Evolutionary conservation across 202 grass and related monocot species (phyloP), one percentile per base, ranked within the genome.

Genomic region (Saccharum hybrid): DNA sequence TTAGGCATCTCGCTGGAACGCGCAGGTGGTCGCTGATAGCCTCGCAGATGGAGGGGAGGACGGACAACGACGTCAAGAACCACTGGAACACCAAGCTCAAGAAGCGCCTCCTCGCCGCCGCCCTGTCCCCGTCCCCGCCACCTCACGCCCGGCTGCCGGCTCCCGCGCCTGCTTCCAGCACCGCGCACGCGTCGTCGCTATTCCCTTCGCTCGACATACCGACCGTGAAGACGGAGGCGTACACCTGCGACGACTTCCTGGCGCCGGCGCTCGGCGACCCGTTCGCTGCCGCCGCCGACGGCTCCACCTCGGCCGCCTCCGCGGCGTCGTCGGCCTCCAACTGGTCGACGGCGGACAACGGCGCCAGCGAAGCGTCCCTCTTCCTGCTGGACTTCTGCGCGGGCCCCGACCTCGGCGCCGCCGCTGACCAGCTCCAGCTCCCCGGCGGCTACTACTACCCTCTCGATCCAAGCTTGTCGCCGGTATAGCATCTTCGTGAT

Each of bases 21-120:
- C 52, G 1, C 19, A 97, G 94, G 83, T 97, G 95, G 95, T 97
- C 95, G 43, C 82, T 91, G 28, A 97, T 97, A 6, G 95, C 95
- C 21, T 88, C 95, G 46, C 87, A 94, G 39, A 63, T 97, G 40
- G 74, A 90, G 10, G 96, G 96, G 43, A 90, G 96, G 82, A 99
- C 96, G 14, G 96, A 99, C 83, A 99, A 99, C 90, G 96, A 99
- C 72, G 84, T 99, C 78, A 99, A 99, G 91, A 99, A 99, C 81
- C 91, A 99, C 83, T 99, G 96, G 96, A 99, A 99, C 82, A 96
- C 89, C 23, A 96, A 96, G 77, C 89, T 99, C 71, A 99, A 92
- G 93, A 88, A 92, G 76, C 75, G 87, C 71, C 66, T 94, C 82
- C 85, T 73, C 73, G 13, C 85, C 67, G 22, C 22, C n/a, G 0